Base-by-base conservation (phyloP, 176 grass and related monocot genomes). In the Tillandsia fasciculata region DNA sequence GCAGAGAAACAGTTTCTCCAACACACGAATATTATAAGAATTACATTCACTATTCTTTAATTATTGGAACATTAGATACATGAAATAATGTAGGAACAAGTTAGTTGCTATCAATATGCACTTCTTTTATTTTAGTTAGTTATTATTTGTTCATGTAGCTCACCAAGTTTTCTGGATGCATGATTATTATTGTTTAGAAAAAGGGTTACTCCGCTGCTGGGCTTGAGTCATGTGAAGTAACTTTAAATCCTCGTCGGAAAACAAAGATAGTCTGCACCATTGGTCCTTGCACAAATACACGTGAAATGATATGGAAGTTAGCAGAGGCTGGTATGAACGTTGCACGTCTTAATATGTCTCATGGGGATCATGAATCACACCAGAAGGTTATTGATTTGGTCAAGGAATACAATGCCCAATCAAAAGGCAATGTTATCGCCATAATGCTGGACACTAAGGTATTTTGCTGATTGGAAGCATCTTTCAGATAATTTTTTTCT, bases 391-490 rank as follows among this genome's bases (percentile, higher is more conserved):
- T 92, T 72, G 93, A 97, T 80, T 76, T 97, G 81, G 93, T 97
- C 47, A 97, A 85, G 76, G 86, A 97, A 71, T 97, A 97, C 66
- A 97, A 97, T 70, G 50, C 76, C 5, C 50, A 97, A 68, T 89
- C 85, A 26, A 85, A 92, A 26, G 89, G 86, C 56, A 87, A 92
- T 65, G 77, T 87, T 47, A 75, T 97, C 33, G 89, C 93, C 53
- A 92, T 92, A 67, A 97, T 97, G 93, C 86, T 97, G 64, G 93
- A 97, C 74, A 97, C 93, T 17, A 97, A 97, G 93, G 93, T 97
- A 83, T 65, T 70, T 61, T 61, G 56, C 1, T 61, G 9, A 15
- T 18, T 10, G 56, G 56, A 61, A 23, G 17, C 50, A 70, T 70
- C 50, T 23, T 5, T 54, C 5, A 48, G 12, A 14, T 72, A 7